Percentiles rank a stretch among this genome's conserved stretches.
phyloP scores from a whole-genome alignment of 1,139 yeast genomes.

The Taphrina communis region DNA sequence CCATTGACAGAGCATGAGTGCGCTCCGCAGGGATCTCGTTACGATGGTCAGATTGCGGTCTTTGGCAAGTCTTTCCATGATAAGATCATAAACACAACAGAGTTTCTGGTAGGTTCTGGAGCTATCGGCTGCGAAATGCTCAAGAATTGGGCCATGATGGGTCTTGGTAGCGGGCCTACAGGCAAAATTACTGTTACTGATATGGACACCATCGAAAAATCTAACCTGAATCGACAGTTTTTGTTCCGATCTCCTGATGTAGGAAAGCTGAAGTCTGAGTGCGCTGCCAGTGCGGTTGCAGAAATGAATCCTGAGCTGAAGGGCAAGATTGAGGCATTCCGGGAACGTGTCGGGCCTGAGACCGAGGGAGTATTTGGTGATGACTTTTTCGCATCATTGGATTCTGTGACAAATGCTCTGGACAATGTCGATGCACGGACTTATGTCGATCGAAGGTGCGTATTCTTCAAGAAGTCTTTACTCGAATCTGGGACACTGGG shows the following conservation, averaged over 20 bases:
- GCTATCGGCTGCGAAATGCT: conserved; percentile 99
- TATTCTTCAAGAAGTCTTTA: conserved; percentile 86
- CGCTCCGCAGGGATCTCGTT: conserved; percentile 77
- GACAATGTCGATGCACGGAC: conserved; percentile 98
- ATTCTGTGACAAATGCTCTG: conserved; percentile 91
- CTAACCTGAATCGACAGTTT: conserved; percentile 94
- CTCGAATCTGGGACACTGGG: conserved; percentile 97
- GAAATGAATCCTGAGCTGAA: conserved; percentile 81
- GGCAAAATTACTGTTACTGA: conserved; percentile 89
- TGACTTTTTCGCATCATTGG: conserved; percentile 81
- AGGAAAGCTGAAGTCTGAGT: conserved; percentile 87
- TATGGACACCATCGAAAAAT: conserved; percentile 92
- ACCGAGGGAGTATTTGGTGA: conserved; percentile 87
- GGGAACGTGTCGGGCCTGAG: conserved; percentile 91
- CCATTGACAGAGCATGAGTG: conserved; percentile 74
- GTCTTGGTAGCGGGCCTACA: conserved; percentile 86
- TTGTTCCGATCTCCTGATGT: conserved; percentile 93
- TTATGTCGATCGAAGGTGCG: conserved; percentile 95
- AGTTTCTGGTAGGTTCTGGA: conserved; percentile 95
- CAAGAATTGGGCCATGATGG: conserved; percentile 97
- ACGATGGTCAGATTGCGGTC: conserved; percentile 92
- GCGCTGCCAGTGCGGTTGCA: conserved; percentile 82
- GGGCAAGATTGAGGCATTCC: conserved; percentile 75
- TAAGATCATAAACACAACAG: conserved; percentile 72
- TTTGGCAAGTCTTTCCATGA: conserved; percentile 82